Evolutionary conservation across 441 rosid species (phyloP).

Genomic region (Erodium trifolium): DNA sequence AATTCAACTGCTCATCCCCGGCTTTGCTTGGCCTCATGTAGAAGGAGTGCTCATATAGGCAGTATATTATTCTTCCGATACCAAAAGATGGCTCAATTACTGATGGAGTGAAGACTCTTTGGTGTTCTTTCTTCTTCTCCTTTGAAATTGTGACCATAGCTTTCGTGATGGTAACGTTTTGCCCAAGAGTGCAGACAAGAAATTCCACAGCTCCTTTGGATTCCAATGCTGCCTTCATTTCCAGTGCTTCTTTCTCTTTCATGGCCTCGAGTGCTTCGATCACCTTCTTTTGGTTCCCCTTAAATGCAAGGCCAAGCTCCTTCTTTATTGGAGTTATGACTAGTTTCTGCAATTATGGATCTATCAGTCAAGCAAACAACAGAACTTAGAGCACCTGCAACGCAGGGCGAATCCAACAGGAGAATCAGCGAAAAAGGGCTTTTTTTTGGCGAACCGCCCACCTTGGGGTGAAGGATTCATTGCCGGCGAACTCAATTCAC

Average conservation of each 20-base stretch:
- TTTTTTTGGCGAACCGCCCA: no score
- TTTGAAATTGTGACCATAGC: slow-evolving; percentile 63
- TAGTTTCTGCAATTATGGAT: slow-evolving; percentile 40
- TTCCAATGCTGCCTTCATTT: slow-evolving; percentile 50
- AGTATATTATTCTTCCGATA: slow-evolving; percentile 62
- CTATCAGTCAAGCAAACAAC: not conserved
- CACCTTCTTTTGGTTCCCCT: slow-evolving; percentile 52
- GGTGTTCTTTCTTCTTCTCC: slow-evolving; percentile 64
- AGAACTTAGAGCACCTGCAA: no score
- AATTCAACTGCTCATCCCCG: slow-evolving; percentile 58
- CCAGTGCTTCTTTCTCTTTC: slow-evolving; percentile 52
- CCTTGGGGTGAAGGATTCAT: no score
- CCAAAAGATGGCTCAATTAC: slow-evolving; percentile 74
- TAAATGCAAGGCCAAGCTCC: slow-evolving; percentile 64
- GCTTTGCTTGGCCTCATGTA: slow-evolving; percentile 59
- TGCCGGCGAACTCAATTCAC: no score
- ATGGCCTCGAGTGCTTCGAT: slow-evolving; percentile 72
- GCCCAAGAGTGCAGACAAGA: slow-evolving; percentile 44
- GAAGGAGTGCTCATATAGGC: slow-evolving; percentile 62
- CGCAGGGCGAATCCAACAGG: no score
- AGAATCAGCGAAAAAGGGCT: no score
- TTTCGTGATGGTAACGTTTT: slow-evolving; percentile 45
- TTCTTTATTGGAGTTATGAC: slow-evolving; percentile 53
- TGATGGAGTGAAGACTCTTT: slow-evolving; percentile 62
- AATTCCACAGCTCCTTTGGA: slow-evolving; percentile 58